Conservation (phyloP, 306 rosid genomes). For the Herpetospermum pedunculosum region DNA sequence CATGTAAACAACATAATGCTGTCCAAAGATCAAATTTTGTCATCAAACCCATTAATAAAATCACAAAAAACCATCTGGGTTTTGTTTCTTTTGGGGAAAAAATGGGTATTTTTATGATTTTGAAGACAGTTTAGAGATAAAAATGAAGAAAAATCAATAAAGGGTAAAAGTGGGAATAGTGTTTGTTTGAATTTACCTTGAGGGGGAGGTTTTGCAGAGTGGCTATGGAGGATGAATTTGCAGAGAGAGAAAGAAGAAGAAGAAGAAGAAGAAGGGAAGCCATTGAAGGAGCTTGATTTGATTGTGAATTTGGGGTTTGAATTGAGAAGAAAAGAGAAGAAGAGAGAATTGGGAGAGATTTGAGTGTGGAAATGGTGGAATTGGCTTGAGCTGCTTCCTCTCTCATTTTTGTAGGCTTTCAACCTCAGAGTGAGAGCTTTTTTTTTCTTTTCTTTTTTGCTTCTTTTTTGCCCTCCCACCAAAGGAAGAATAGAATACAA, state of each 20-base stretch:
- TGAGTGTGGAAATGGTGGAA: constrained; percentile 4
- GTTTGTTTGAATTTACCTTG: constrained; percentile 37
- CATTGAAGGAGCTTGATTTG: constrained; percentile 27
- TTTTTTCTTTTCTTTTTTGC: not conserved
- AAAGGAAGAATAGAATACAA: constrained; percentile 7
- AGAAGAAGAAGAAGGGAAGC: constrained; percentile 17
- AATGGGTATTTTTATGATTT: not conserved
- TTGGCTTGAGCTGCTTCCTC: not conserved
- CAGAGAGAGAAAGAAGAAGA: constrained; percentile 17
- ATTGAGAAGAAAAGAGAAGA: not conserved
- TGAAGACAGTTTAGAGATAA: not conserved
- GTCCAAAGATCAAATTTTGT: constrained; percentile 7
- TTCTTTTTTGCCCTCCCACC: not conserved
- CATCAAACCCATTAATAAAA: not conserved
- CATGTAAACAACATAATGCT: constrained; percentile 86
- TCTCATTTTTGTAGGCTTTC: not conserved
- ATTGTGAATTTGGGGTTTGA: not conserved
- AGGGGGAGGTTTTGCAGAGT: constrained; percentile 36
- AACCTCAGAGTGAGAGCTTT: not conserved
- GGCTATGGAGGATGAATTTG: constrained; percentile 9
- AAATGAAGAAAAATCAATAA: not conserved
- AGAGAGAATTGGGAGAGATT: not conserved
- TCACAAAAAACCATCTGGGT: not conserved
- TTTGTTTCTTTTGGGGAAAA: not conserved
- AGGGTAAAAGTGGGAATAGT: not conserved